These are phyloP conservation scores for Paracoccidioides lutzii DNA, from an alignment of 2,329 filamentous ascomycete species.

Conservation along the genomic window DNA sequence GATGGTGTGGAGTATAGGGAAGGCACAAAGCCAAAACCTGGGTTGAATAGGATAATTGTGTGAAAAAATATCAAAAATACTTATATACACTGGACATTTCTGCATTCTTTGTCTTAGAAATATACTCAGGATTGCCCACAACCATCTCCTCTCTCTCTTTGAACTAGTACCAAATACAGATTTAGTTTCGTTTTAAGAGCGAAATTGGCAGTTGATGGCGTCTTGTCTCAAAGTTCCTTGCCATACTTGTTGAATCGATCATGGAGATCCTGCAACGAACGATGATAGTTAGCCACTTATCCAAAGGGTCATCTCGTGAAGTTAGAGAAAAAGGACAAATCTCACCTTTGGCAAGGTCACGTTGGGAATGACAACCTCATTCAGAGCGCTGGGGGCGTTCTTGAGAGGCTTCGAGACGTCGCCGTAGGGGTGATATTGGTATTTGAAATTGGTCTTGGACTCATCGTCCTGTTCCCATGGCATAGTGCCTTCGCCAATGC, in stretches of 20 bases:
- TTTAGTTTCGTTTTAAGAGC: not conserved
- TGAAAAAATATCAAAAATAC: not conserved
- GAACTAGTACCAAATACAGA: not conserved
- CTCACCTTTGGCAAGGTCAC: slow-evolving; percentile 81
- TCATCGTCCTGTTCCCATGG: slow-evolving; percentile 76
- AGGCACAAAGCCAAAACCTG: not conserved
- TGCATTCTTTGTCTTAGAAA: not conserved
- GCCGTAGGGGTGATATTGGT: slow-evolving; percentile 75
- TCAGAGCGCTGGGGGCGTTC: slow-evolving; percentile 88
- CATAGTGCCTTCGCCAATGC: slow-evolving; percentile 64
- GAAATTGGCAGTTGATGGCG: slow-evolving; percentile 4
- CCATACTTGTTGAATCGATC: slow-evolving; percentile 99
- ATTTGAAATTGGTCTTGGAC: slow-evolving; percentile 44
- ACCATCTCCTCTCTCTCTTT: not conserved
- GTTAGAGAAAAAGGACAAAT: slow-evolving; percentile 5
- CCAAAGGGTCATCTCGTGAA: not conserved
- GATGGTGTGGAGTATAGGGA: not conserved
- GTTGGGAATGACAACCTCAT: slow-evolving; percentile 86
- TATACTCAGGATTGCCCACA: not conserved
- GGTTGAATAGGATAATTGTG: not conserved
- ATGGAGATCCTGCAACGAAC: slow-evolving; percentile 57
- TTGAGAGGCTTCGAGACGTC: slow-evolving; percentile 61
- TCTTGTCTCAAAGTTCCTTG: slow-evolving; percentile 59
- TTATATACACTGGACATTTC: not conserved
- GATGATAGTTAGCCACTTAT: not conserved